Evolutionary conservation across 2,329 filamentous ascomycete genomes (phyloP), one percentile per base, ranked within the genome.

Genomic region (Alternaria brassicicola): DNA sequence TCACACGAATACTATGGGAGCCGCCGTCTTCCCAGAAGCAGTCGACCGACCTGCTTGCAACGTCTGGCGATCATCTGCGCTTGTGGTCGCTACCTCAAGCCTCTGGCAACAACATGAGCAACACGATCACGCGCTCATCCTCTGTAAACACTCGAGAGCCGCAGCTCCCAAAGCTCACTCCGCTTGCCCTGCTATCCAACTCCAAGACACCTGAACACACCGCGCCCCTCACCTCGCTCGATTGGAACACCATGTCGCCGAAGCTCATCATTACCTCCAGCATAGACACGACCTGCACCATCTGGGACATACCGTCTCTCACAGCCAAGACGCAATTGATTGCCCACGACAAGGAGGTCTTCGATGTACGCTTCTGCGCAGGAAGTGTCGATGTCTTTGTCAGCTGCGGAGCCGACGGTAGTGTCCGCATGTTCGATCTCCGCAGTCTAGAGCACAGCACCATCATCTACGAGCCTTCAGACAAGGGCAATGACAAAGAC

Each of bases 341-440:
- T 78, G 95, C 95, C 19, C 95, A 99, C 77, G 95, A 99, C 80
- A 98, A 98, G 78, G 95, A 99, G 78, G 95, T 99, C 6, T 99
- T 97, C 72, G 95, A 99, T 76, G 95, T 99, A 46, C 89, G 95
- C 19, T 99, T 99, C 80, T 99, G 95, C 79, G 95, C 95, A 47
- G 95, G 96, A 68, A 97, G 93, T 69, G 92, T 97, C n/a, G 95
- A 99, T 72, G 93, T 98, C 1, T 99, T 99, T 76, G 95, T 98
- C 30, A 97, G 92, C 77, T 99, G 95, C 76, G 95, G 95, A 50
- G 94, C 96, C 55, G 95, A 99, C 75, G 95, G 95, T 36, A 98
- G 94, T 76, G 95, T 99, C 25, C 88, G 95, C 69, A 99, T 99
- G 95, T 99, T 99, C 78, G 95, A 99, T 78, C 83, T 99, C 61